Conservation (phyloP, 495 filamentous ascomycete species). For the Ramalina peruviana region DNA sequence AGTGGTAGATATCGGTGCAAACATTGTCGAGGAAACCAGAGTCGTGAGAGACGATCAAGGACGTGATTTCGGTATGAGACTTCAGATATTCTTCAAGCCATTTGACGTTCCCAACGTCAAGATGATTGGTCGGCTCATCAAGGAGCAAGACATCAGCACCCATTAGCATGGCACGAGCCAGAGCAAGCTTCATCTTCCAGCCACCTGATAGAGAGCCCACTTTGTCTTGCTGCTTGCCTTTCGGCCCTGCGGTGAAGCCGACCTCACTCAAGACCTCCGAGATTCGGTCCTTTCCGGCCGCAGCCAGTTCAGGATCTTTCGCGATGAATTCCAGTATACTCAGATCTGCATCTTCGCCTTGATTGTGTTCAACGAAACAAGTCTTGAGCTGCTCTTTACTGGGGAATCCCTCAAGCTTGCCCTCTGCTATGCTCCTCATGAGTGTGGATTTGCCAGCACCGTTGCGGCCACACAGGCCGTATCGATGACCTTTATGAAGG, state of each 20-base stretch:
- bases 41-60: constrained; percentile 95
- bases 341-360: constrained; percentile 90
- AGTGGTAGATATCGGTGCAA: constrained; percentile 98
- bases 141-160: constrained; percentile 88
- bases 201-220: constrained; percentile 96
- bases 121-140: constrained; percentile 97
- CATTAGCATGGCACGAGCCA: constrained; percentile 93
- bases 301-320: constrained; percentile 67
- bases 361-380: constrained; percentile 98
- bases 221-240: constrained; percentile 71
- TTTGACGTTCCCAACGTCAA: constrained; percentile 90
- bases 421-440: constrained; percentile 89
- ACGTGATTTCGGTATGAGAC: constrained; percentile 90
- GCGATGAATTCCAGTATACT: constrained; percentile 84
- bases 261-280: constrained; percentile 73
- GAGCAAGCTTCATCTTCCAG: constrained; percentile 99
- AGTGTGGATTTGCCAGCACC: constrained; percentile 96
- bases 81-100: constrained; percentile 96
- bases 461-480: constrained; percentile 92
- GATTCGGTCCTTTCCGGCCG: constrained; percentile 66
- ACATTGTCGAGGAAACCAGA: constrained; percentile 93
- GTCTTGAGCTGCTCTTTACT: constrained; percentile 79
- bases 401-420: constrained; percentile 95
- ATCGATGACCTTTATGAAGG: constrained; percentile 88
- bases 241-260: constrained; percentile 80